Evolutionary conservation across 768 basidiomycete species (phyloP), one percentile per base, ranked within the genome.

Genomic region (Leccinum barrowsii): DNA sequence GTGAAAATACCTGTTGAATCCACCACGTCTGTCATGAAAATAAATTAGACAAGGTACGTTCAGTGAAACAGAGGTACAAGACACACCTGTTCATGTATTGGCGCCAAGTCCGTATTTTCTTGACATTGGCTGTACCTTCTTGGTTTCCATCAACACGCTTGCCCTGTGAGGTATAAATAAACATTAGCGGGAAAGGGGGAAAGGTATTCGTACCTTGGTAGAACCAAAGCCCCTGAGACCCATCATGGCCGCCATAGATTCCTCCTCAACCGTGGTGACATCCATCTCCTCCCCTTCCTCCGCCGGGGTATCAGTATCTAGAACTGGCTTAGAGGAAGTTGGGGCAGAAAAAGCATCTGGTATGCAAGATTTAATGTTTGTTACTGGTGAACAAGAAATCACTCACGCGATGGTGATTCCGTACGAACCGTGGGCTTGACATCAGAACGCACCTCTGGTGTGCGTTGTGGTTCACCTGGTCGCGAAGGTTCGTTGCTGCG

Each of bases 51-150:
- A 58, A 59, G 58, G 60, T 32, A 65, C 28, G 59, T 47, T 54
- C 50, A 59, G 47, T 7, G 40, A 61, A 26, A 32, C 19, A 55
- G 12, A 47, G 24, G 21, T 30, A 28, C 12, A n/a, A 60, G 32
- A 59, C 80, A 50, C 65, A 86, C 85, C 94, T 83, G 73, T 98
- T 98, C 96, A 99, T 99, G 73, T 99, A 99, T 74, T 98, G 96
- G 63, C 94, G 81, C 95, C 94, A 96, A 24, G 92, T 95, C 59
- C 93, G 79, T 57, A 83, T 83, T 76, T 92, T 94, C 80, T 90
- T 94, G 64, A 89, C 73, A 55, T 83, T 73, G 35, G 78, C 81
- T 37, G 59, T 66, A 47, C 87, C 89, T 60, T 89, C 87, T 74
- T 95, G 89, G 59, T 96, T 94, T 22, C 93, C 91, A 37, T 81